phyloP scores from a whole-genome alignment of 768 basidiomycete genomes.

The Hypholoma sublateritium region DNA sequence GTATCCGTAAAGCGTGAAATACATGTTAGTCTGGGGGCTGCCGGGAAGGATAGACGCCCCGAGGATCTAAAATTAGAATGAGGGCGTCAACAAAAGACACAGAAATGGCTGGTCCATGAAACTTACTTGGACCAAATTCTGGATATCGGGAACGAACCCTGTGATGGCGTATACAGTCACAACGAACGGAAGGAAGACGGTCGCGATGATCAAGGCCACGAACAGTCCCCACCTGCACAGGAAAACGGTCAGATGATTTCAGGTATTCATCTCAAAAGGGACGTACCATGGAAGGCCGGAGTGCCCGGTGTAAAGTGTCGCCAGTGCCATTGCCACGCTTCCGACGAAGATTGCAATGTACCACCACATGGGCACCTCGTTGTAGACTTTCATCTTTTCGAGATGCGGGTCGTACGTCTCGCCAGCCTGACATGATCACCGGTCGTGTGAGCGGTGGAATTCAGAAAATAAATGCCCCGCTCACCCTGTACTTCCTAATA shows the following conservation, averaged over 20 bases:
- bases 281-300: slow-evolving; percentile 57
- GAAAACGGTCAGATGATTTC: background rate
- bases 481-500: slow-evolving; percentile 41
- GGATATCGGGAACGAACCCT: slow-evolving; percentile 34
- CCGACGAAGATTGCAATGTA: slow-evolving; percentile 41
- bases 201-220: slow-evolving; percentile 51
- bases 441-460: background rate
- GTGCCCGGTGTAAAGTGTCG: slow-evolving; percentile 50
- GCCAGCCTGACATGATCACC: slow-evolving; percentile 19
- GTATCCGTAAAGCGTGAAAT: slow-evolving; percentile 42
- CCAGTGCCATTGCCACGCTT: slow-evolving; percentile 52
- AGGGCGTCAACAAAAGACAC: background rate
- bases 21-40: slow-evolving; percentile 52
- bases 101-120: background rate
- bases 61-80: slow-evolving; percentile 38
- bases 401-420: slow-evolving; percentile 53
- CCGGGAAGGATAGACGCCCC: slow-evolving; percentile 48
- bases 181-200: slow-evolving; percentile 50
- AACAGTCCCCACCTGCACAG: slow-evolving; percentile 46
- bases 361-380: slow-evolving; percentile 52
- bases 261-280: background rate
- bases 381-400: slow-evolving; percentile 49
- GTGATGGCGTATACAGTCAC: slow-evolving; percentile 55
- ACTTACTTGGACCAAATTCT: slow-evolving; percentile 31
- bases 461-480: background rate